A percentile compares a stretch with the other conserved stretches of the same genome.
Conservation (phyloP, 1,284 basidiomycete species). For the Apiotrichum mycotoxinovorans region DNA sequence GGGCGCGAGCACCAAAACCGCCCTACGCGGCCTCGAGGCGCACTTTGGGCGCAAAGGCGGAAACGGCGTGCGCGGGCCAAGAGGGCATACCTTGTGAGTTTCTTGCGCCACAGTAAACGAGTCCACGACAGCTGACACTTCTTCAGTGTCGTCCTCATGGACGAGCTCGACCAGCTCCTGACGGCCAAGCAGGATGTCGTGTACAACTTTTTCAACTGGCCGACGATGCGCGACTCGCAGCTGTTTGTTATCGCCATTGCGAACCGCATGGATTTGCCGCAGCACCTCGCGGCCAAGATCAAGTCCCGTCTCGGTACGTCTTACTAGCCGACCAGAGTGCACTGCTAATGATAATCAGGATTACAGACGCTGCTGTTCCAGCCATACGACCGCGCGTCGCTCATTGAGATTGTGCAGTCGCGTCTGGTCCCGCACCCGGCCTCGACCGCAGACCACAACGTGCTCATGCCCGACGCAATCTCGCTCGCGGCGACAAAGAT, state of each 20-base stretch:
- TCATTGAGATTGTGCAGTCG: constrained; percentile 81
- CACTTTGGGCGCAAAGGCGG: constrained; percentile 42
- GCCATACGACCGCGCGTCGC: constrained; percentile 76
- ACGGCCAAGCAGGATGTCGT: constrained; percentile 96
- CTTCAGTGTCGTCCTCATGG: constrained; percentile 93
- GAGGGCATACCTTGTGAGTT: constrained; percentile 50
- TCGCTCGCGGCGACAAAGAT: constrained; percentile 88
- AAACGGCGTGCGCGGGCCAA: constrained; percentile 43
- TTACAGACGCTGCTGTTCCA: constrained; percentile 93
- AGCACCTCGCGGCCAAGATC: constrained; percentile 88
- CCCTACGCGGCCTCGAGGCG: constrained; percentile 46
- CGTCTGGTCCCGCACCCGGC: constrained; percentile 58
- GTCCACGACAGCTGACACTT: neutral
- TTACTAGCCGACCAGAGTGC: neutral
- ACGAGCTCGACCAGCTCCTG: constrained; percentile 94
- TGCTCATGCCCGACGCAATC: constrained; percentile 67
- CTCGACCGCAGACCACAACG: constrained; percentile 61
- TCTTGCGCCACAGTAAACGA: neutral
- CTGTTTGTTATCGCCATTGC: constrained; percentile 95
- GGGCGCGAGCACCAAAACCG: constrained; percentile 55
- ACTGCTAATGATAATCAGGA: too few species aligned
- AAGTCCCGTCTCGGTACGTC: constrained; percentile 75
- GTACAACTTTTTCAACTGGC: constrained; percentile 99
- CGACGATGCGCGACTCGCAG: constrained; percentile 76
- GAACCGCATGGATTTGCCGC: constrained; percentile 97